Conservation (phyloP, 1,284 basidiomycete species). For the Moesziomyces sp. region DNA sequence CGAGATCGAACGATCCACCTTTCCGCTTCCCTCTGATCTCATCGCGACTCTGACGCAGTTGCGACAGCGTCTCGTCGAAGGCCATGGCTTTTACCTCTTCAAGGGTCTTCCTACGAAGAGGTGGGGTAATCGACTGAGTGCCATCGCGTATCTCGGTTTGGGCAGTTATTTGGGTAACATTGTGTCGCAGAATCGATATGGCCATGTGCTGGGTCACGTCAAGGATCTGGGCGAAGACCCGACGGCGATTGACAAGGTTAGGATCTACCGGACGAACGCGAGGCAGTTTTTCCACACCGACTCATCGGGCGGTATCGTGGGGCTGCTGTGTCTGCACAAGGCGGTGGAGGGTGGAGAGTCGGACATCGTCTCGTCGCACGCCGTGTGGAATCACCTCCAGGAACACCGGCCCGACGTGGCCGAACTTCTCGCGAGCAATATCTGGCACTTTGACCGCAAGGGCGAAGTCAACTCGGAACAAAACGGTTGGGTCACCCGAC, state of each 20-base stretch:
- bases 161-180: constrained; percentile 68
- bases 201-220: constrained; percentile 70
- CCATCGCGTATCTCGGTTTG: constrained; percentile 69
- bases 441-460: constrained; percentile 63
- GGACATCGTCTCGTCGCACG: constrained; percentile 69
- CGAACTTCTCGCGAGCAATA: constrained; percentile 63
- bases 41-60: constrained; percentile 41
- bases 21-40: constrained; percentile 52
- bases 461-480: constrained; percentile 48
- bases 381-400: constrained; percentile 70
- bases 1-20: constrained; percentile 61
- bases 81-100: constrained; percentile 69
- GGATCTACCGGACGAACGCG: constrained; percentile 70
- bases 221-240: constrained; percentile 70
- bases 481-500: constrained; percentile 40
- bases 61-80: constrained; percentile 46
- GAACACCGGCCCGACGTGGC: constrained; percentile 69
- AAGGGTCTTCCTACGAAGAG: constrained; percentile 68
- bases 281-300: constrained; percentile 69
- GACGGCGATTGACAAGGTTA: constrained; percentile 69
- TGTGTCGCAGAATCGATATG: constrained; percentile 69
- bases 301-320: constrained; percentile 67
- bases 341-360: constrained; percentile 70
- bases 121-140: constrained; percentile 67
- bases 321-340: constrained; percentile 69